phyloP scores from a whole-genome alignment of 306 rosid genomes.

The Abrus pulchellus region DNA sequence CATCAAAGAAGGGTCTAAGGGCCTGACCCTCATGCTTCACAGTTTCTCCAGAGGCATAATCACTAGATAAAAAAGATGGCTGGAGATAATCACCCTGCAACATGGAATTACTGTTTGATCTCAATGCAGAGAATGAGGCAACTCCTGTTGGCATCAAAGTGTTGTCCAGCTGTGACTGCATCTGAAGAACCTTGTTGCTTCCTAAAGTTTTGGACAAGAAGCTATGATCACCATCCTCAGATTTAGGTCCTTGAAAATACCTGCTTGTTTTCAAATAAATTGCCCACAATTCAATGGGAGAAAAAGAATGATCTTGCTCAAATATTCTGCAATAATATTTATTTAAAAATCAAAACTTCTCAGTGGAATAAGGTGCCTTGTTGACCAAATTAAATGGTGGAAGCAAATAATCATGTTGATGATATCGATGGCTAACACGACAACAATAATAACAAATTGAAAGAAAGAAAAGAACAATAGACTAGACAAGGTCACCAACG shows the following conservation, averaged over 20 bases:
- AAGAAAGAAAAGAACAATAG: constrained; percentile 3
- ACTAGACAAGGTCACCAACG: not conserved
- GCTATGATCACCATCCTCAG: constrained; percentile 51
- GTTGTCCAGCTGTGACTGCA: constrained; percentile 53
- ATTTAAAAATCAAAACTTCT: not conserved
- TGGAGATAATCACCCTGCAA: constrained; percentile 52
- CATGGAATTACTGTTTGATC: constrained; percentile 47
- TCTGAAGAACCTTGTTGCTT: constrained; percentile 47
- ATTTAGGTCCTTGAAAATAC: constrained; percentile 54
- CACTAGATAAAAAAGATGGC: constrained; percentile 49
- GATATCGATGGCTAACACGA: not conserved
- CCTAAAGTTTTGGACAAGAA: constrained; percentile 51
- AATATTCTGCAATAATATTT: not conserved
- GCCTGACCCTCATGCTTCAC: constrained; percentile 50
- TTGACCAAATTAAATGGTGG: not conserved
- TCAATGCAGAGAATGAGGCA: constrained; percentile 49
- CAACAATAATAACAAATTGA: not conserved
- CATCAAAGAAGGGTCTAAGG: constrained; percentile 54
- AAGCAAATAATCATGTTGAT: constrained; percentile 1
- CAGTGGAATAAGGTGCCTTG: not conserved
- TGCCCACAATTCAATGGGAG: constrained; percentile 16
- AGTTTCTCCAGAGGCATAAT: constrained; percentile 48
- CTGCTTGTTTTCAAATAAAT: constrained; percentile 44
- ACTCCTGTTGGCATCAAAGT: constrained; percentile 51
- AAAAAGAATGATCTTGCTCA: not conserved